Base-by-base conservation (phyloP, 805 yeast species). In the Metschnikowia aberdeeniae region DNA sequence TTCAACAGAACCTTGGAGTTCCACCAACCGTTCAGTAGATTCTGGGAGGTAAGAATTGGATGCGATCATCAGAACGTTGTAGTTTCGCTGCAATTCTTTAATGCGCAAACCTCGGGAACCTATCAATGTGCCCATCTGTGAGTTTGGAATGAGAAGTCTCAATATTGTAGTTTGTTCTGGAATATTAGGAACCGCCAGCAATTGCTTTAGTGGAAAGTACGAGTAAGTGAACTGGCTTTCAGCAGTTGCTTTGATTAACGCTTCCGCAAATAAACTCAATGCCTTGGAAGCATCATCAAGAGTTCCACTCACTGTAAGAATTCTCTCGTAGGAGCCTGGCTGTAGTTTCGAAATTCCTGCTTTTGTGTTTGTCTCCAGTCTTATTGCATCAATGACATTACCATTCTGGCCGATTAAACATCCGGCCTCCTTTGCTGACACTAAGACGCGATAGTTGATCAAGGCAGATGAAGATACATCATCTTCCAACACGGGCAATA, bases 401-500 rank as follows among this genome's bases (percentile, higher is more conserved):
- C 97, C 97, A 52, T 80, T 84, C 53, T 85, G 85, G 43, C 97
- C 97, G 55, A 89, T 89, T 50, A 89, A 80, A 50, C 89, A 86
- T 13, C 96, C 96, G 10, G 95, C 90, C 63, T 89, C 97, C 59
- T 84, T 85, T 44, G 89, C 78, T 2, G 93, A 81, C 14, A 89
- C 85, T 26, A 89, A 73, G 1, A 88, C 77, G 47, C 89, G 53
- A 55, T 59, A 64, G 54, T 63, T 69, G 44, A 70, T 67, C 37
- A 66, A 59, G 6, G 72, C 66, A 3, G 64, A 52, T 5, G 63
- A 57, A 40, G 60, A 56, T 11, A 59, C 51, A 34, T 53, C 54
- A 32, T 57, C 56, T 27, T 56, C 54, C 30, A 64, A 45, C 24
- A 62, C 58, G 2, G 70, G 70, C 46, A 66, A 58, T 11, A 45